A percentile compares a stretch with the other conserved stretches of the same genome.
phyloP scores from a whole-genome alignment of 2,329 filamentous ascomycete genomes.

The Fusarium succisae region DNA sequence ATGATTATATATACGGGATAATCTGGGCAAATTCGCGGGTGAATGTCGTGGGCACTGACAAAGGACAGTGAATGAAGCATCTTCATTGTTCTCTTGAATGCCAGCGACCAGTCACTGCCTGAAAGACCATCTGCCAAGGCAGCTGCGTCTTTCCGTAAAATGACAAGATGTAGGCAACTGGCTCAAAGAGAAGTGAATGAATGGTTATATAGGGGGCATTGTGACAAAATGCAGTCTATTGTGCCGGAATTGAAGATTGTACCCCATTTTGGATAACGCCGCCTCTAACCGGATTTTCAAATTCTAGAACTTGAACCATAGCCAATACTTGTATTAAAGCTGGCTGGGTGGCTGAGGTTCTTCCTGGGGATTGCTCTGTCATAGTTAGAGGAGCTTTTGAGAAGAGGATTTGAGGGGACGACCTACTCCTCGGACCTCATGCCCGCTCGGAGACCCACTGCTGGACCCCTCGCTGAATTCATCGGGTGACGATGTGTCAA shows the following conservation, averaged over 20 bases:
- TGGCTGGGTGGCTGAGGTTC: not conserved
- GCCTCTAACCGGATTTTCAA: not conserved
- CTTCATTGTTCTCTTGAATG: not conserved
- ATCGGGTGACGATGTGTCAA: not conserved
- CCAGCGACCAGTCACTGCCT: not conserved
- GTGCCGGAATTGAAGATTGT: not conserved
- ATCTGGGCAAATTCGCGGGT: not conserved
- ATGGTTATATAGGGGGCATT: not conserved
- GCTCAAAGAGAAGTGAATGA: not conserved
- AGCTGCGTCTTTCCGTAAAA: not conserved
- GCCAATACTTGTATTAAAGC: too few relatives aligned
- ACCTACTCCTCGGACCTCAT: not conserved
- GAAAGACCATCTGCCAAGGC: not conserved
- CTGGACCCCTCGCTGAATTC: not conserved
- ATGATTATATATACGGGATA: not conserved
- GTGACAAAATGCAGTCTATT: not conserved
- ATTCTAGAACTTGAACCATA: not conserved
- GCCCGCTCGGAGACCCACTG: not conserved
- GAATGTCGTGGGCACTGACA: not conserved
- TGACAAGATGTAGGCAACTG: accelerated
- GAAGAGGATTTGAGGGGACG: not conserved
- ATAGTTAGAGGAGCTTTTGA: not conserved
- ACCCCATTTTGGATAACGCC: too few relatives aligned
- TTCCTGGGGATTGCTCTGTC: not conserved
- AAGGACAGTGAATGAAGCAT: not conserved